These are phyloP conservation scores for Phytophthora fragariaefolia DNA, from an alignment of 352 stramenopile species.

Conservation along the genomic window DNA sequence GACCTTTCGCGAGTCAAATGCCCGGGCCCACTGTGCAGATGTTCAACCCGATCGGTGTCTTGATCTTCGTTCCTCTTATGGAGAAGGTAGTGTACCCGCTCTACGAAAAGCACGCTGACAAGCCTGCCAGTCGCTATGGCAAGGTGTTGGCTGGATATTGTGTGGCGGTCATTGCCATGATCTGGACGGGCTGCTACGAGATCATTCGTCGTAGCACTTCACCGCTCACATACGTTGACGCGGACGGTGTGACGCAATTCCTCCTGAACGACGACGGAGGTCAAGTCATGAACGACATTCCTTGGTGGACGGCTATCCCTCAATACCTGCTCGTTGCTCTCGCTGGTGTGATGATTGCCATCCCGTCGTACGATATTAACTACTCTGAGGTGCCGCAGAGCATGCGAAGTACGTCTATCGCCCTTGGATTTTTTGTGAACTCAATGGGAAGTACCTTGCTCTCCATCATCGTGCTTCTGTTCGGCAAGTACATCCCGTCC, in stretches of 20 bases:
- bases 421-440: constrained; percentile 2
- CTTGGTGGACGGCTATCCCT: constrained; percentile 1
- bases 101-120: constrained; percentile 1
- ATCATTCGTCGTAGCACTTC: constrained; percentile 7
- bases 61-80: constrained; percentile 2
- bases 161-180: background rate
- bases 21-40: constrained; percentile 1
- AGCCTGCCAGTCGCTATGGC: constrained; percentile 4
- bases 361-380: constrained; percentile 8
- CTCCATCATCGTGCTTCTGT: constrained; percentile 3
- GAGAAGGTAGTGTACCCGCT: constrained; percentile 5
- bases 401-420: constrained; percentile 1
- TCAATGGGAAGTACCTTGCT: constrained; percentile 4
- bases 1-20: constrained; percentile 1
- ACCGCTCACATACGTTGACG: constrained; percentile 1
- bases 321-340: constrained; percentile 3
- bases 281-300: constrained; percentile 5
- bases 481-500: constrained; percentile 5
- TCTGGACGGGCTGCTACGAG: constrained; percentile 8
- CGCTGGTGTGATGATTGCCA: constrained; percentile 6
- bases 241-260: background rate
- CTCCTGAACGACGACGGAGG: background rate
- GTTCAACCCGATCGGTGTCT: constrained; percentile 6
- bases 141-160: background rate
- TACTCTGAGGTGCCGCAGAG: constrained; percentile 8